Base-by-base conservation (phyloP, 441 rosid species). In the Isatis lusitanica region DNA sequence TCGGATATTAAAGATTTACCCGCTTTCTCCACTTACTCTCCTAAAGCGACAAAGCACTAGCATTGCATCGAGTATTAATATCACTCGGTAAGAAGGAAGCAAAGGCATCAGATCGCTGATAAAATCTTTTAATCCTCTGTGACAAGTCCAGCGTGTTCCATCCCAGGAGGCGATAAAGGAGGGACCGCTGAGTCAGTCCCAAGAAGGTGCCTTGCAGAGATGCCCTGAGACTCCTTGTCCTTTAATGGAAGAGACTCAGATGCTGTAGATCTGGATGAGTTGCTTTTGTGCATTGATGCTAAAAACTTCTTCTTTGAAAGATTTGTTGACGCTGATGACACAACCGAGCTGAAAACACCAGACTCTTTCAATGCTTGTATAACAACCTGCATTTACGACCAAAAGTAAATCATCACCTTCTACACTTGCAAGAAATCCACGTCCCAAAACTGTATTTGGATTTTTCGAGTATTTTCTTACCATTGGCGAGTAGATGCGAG, bases 401-500 rank as follows among this genome's bases (percentile, higher is more conserved):
- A 58, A 58, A 48, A 2, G 47, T 48, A 40, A 16, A 5, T 26
- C 40, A 5, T 26, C 40, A 38, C 36, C 18, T 46, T 8, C 10
- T 36, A 31, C 47, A 66, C 33, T 43, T 33, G 36, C 59, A 24
- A 64, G 17, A 44, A 15, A 30, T 33, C 18, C 1, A 63, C 30
- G 17, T 39, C 43, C 18, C 42, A 39, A 15, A 10, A 31, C 13
- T 38, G 52, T 43, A 15, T 28, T 50, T 30, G 33, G 51, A 71
- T 18, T 12, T 26, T 42, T 58, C 13, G 66, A 17, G 30, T 68
- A 58, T 40, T 60, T 28, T 24, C 79, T 84, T 82, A 89, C 94
- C 94, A 84, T 85, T 58, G 94, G 94, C 60, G 92, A 80, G 75
- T 89, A 85, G 53, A 89, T 80, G 53, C 89, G 89, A 58, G 89